Base-by-base conservation (phyloP, 75 land plant genomes). In the Isoetes taiwanensis region DNA sequence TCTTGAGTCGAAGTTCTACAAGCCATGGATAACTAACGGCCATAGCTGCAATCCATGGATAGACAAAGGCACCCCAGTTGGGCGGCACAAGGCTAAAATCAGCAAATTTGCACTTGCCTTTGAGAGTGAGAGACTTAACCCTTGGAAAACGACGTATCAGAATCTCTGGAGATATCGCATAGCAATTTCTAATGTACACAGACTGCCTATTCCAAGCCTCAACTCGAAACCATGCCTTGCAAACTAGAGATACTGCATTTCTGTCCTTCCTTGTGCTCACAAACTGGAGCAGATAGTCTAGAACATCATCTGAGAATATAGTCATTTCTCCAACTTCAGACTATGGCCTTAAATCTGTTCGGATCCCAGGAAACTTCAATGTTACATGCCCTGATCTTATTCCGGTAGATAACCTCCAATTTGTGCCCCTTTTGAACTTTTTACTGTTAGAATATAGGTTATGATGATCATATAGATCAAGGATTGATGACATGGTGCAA, bases 131-230 rank as follows among this genome's bases (percentile, higher is more conserved):
- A 6, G 81, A 41, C 16, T 58, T 67, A 26, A 75, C 55, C 29
- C 54, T 61, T 43, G 46, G 64, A 59, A 88, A 88, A 34, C 95
- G 57, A 3, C 43, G 17, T 30, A 65, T 46, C 27, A 73, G 70
- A 0, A 68, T 63, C 37, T 37, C 37, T 1, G 95, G 89, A 4
- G 80, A 74, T 17, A 81, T 75, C 8, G 95, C 74, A 52, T 88
- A 88, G 80, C 86, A 80, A 71, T 87, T 87, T 14, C 94, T 88
- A 27, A 87, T 75, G 71, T 73, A 87, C 25, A 83, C 66, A 8
- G 71, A 59, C 56, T 65, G 57, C 55, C 94, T 58, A 25, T 77
- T 81, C 23, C 63, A 60, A 12, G 80, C 79, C 58, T 87, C 94
- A 10, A 68, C 70, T 21, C 57, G 66, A 67, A 54, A 73, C 94